These are phyloP conservation scores for Benincasa hispida DNA, from an alignment of 306 rosid species.

Conservation along the genomic window DNA sequence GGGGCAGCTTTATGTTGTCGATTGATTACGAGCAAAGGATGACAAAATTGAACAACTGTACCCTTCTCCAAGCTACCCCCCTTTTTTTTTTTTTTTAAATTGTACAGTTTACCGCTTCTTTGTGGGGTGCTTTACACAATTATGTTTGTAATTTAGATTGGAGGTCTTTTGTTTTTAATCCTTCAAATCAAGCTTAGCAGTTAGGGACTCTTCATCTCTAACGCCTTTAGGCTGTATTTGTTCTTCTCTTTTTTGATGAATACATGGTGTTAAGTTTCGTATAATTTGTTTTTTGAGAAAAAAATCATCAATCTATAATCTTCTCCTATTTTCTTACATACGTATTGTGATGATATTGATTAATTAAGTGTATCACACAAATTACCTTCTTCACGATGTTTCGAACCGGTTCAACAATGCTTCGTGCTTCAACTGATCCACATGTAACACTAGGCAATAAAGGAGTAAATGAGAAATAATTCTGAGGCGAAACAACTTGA, in stretches of 20 bases:
- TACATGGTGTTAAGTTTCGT: no score
- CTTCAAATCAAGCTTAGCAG: no score
- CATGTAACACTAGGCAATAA: slow-evolving; percentile 87
- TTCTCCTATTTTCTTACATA: neutral
- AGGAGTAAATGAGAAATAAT: slow-evolving; percentile 93
- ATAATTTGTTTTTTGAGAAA: no score
- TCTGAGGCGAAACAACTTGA: slow-evolving; percentile 83
- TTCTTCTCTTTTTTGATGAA: no score
- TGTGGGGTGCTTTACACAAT: no score
- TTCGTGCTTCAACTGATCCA: slow-evolving; percentile 95
- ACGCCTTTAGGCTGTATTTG: neutral
- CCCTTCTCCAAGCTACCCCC: neutral
- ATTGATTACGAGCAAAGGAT: neutral
- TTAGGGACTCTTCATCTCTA: no score
- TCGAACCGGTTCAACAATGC: slow-evolving; percentile 85
- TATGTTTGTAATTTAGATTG: no score
- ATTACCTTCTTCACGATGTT: slow-evolving; percentile 75
- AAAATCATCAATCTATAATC: neutral
- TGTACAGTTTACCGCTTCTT: neutral
- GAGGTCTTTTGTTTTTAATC: no score
- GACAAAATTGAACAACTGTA: neutral
- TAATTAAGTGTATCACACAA: neutral
- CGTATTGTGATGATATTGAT: neutral
- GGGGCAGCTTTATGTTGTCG: neutral
- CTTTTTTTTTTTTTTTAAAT: no score